Percentiles rank a stretch among this genome's conserved stretches.
phyloP scores from a whole-genome alignment of 2,329 filamentous ascomycete genomes.

The Alternaria ethzedia region DNA sequence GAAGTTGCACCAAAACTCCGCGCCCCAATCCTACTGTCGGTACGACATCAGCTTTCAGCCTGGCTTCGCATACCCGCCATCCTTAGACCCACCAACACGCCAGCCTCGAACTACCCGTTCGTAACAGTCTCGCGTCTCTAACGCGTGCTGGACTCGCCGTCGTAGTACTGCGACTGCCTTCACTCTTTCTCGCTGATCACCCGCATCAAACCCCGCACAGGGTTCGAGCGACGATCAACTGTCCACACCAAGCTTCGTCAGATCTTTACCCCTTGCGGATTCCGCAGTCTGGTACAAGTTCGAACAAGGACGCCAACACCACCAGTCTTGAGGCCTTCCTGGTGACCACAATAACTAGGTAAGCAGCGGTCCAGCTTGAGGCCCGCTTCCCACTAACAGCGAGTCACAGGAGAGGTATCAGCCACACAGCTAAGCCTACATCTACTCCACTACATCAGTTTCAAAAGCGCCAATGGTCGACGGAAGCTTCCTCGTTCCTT shows the following conservation, averaged over 20 bases:
- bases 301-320: not conserved
- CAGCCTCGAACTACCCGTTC: constrained; percentile 28
- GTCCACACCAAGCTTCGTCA: constrained; percentile 31
- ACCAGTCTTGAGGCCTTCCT: constrained; percentile 8
- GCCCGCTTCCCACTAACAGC: constrained; percentile 25
- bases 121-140: constrained; percentile 35
- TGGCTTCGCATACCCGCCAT: constrained; percentile 41
- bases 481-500: constrained; percentile 54
- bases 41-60: constrained; percentile 46
- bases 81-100: constrained; percentile 32
- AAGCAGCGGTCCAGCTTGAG: constrained; percentile 4
- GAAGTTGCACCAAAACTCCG: constrained; percentile 42
- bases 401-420: constrained; percentile 30
- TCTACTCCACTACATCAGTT: constrained; percentile 21
- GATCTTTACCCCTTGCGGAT: constrained; percentile 28
- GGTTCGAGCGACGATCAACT: constrained; percentile 36
- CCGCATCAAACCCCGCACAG: constrained; percentile 41
- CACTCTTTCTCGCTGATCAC: constrained; percentile 36
- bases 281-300: not conserved
- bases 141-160: constrained; percentile 29
- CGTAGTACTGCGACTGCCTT: constrained; percentile 33
- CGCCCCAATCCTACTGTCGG: constrained; percentile 40
- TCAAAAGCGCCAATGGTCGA: constrained; percentile 51
- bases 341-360: constrained; percentile 11
- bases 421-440: constrained; percentile 28